Percentiles rank a stretch among this genome's conserved stretches.
phyloP scores from a whole-genome alignment of 2,329 filamentous ascomycete genomes.

The Cladosporium colombiae region DNA sequence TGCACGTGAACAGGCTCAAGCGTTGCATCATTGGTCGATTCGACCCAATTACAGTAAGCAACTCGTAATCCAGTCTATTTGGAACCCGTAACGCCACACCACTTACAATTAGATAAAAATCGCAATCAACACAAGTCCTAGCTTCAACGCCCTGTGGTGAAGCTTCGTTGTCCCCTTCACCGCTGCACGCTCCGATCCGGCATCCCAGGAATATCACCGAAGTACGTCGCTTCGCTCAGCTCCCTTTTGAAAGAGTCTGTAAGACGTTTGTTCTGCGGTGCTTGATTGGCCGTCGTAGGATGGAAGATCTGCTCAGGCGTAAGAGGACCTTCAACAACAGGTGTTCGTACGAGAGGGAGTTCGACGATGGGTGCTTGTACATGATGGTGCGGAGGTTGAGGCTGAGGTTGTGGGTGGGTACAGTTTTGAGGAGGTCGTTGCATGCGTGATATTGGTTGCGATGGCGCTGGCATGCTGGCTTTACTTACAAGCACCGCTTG shows the following conservation, averaged over 20 bases:
- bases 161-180: neutral
- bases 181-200: slow-evolving; percentile 6
- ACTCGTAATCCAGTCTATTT: neutral
- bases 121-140: neutral
- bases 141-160: neutral
- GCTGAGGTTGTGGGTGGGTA: neutral
- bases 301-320: neutral
- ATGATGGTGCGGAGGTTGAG: neutral
- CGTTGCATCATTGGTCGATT: neutral
- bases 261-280: slow-evolving; percentile 17
- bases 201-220: slow-evolving; percentile 19
- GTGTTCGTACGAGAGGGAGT: neutral
- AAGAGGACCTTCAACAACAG: neutral
- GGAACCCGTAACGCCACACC: neutral
- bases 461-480: neutral
- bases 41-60: neutral
- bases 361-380: neutral
- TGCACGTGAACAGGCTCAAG: neutral
- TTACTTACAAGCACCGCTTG: neutral
- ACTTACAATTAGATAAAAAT: neutral
- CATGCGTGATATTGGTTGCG: neutral
- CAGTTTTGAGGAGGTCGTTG: neutral
- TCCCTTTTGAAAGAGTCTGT: slow-evolving; percentile 10
- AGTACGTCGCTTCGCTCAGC: slow-evolving; percentile 22
- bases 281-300: neutral